Conservation (phyloP, 2,329 filamentous ascomycete species). For the Apiospora phragmitis region DNA sequence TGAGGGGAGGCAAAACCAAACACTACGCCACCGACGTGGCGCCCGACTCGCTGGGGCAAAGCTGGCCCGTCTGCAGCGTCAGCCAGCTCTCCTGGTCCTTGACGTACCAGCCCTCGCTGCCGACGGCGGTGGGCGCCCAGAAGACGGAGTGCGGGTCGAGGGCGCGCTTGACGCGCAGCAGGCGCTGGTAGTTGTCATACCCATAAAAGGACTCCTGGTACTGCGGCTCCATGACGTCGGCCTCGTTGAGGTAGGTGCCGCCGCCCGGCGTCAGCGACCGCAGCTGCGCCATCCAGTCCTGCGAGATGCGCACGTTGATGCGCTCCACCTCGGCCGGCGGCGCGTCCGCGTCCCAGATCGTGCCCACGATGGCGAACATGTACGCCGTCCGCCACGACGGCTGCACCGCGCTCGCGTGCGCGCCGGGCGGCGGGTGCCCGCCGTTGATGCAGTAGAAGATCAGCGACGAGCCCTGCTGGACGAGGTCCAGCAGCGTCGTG, state of each 20-base stretch:
- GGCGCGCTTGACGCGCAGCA: slow-evolving; percentile 13
- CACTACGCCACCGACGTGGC: not conserved
- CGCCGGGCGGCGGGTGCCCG: slow-evolving; percentile 15
- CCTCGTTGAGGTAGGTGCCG: slow-evolving; percentile 16
- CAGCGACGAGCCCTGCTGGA: slow-evolving; percentile 33
- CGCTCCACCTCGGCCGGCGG: slow-evolving; percentile 15
- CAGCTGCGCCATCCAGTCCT: slow-evolving; percentile 27
- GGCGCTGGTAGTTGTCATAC: slow-evolving; percentile 13
- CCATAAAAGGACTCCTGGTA: slow-evolving; percentile 14
- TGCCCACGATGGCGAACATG: slow-evolving; percentile 31
- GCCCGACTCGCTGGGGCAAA: not conserved
- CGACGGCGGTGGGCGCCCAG: slow-evolving; percentile 17
- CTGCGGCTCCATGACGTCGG: slow-evolving; percentile 14
- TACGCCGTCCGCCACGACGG: slow-evolving; percentile 44
- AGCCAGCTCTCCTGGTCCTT: slow-evolving; percentile 6
- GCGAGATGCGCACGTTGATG: slow-evolving; percentile 24
- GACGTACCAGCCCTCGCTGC: slow-evolving; percentile 13
- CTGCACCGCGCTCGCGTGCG: slow-evolving; percentile 37
- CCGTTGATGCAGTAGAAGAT: slow-evolving; percentile 27
- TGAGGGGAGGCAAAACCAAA: not conserved
- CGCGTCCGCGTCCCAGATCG: slow-evolving; percentile 15
- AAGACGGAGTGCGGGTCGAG: slow-evolving; percentile 14
- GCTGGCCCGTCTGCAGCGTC: slow-evolving; percentile 11
- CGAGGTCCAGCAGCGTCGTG: slow-evolving; percentile 28
- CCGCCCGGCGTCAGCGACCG: slow-evolving; percentile 17